Conservation (phyloP, 2,329 filamentous ascomycete species). For the Colletotrichum somersetense region DNA sequence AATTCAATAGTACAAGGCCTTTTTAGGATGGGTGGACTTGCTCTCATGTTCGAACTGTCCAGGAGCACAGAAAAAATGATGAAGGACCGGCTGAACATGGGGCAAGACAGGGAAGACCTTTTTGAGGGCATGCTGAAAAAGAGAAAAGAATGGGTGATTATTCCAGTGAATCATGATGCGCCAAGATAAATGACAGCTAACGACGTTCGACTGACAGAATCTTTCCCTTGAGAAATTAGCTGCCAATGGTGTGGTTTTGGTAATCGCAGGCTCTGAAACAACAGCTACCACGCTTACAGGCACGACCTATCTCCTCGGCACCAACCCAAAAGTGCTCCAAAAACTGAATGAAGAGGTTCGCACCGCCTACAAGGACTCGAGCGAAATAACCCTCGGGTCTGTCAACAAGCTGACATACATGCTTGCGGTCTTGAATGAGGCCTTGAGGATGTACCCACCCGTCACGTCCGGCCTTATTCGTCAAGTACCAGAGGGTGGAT, state of each 20-base stretch:
- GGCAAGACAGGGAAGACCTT: conserved; percentile 26
- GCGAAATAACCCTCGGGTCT: conserved; percentile 54
- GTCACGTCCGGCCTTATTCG: conserved; percentile 45
- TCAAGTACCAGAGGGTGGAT: conserved; percentile 49
- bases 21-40: conserved; percentile 23
- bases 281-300: conserved; percentile 59
- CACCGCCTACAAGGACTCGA: conserved; percentile 49
- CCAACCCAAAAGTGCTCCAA: conserved; percentile 47
- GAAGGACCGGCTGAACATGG: conserved; percentile 17
- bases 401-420: conserved; percentile 53
- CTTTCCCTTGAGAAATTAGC: conserved; percentile 34
- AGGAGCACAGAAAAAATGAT: conserved; percentile 20
- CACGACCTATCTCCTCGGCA: conserved; percentile 54
- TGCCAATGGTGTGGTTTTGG: conserved; percentile 42
- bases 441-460: conserved; percentile 54
- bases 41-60: not conserved
- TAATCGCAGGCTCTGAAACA: conserved; percentile 59
- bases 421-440: conserved; percentile 57
- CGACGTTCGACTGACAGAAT: not conserved
- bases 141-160: conserved; percentile 35
- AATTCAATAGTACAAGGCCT: not conserved
- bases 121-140: conserved; percentile 41
- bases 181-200: not conserved
- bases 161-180: not conserved
- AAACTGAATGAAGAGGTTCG: conserved; percentile 56